A percentile compares a stretch with the other conserved stretches of the same genome.
These are phyloP conservation scores for Nigrograna mackinnonii DNA, from an alignment of 2,329 filamentous ascomycete genomes.

Conservation along the genomic window DNA sequence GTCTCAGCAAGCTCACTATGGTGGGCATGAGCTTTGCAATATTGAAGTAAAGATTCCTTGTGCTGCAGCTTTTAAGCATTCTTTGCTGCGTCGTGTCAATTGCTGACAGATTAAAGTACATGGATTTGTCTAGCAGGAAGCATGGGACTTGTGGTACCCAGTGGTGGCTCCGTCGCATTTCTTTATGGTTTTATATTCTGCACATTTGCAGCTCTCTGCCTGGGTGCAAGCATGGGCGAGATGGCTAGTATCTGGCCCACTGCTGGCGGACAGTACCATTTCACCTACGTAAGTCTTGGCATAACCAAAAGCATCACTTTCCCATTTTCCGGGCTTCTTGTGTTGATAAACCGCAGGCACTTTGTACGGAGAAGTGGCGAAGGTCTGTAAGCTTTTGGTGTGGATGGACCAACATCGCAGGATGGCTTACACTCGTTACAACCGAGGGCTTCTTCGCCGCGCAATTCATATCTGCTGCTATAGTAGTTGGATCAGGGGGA, in stretches of 20 bases:
- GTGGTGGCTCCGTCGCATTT: slow-evolving; percentile 46
- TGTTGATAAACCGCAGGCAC: slow-evolving; percentile 30
- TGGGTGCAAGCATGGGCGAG: slow-evolving; percentile 49
- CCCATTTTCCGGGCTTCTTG: no score
- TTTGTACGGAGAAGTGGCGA: slow-evolving; percentile 45
- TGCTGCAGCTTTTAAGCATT: not conserved
- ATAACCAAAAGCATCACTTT: not conserved
- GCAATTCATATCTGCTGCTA: slow-evolving; percentile 49
- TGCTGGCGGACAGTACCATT: slow-evolving; percentile 42
- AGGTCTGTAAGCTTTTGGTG: slow-evolving; percentile 47
- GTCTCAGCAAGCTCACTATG: slow-evolving; percentile 47
- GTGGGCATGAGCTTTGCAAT: slow-evolving; percentile 50
- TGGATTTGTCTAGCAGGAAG: slow-evolving; percentile 49
- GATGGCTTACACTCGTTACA: slow-evolving; percentile 51
- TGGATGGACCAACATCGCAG: slow-evolving; percentile 52
- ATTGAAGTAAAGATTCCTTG: slow-evolving; percentile 38
- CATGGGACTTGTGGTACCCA: slow-evolving; percentile 37
- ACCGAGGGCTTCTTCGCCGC: slow-evolving; percentile 50
- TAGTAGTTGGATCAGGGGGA: slow-evolving; percentile 44
- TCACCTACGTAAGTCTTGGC: slow-evolving; percentile 10
- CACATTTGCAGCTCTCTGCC: slow-evolving; percentile 48
- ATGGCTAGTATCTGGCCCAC: slow-evolving; percentile 52
- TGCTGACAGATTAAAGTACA: slow-evolving; percentile 24
- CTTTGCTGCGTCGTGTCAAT: not conserved
- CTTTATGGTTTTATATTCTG: slow-evolving; percentile 53